A percentile compares a stretch with the other conserved stretches of the same genome.
These are phyloP conservation scores for Syncephalis fuscata DNA, from an alignment of 371 early-diverging fungal genomes.

Conservation along the genomic window DNA sequence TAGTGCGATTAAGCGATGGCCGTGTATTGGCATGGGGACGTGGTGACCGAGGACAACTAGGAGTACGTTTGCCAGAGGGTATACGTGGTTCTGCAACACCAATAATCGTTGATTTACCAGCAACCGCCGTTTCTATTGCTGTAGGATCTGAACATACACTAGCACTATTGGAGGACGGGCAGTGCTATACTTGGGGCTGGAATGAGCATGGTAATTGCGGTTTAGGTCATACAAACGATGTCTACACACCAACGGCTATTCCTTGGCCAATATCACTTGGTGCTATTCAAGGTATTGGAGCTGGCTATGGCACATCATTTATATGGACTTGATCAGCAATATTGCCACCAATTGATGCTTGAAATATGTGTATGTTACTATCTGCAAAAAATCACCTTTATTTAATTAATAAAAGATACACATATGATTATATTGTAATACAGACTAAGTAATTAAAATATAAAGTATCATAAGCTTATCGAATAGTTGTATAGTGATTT, in stretches of 20 bases:
- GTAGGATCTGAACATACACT: constrained; percentile 62
- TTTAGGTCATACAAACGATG: background rate
- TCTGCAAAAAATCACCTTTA: no score
- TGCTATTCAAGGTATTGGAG: no score
- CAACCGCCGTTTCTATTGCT: constrained; percentile 2
- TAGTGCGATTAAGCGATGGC: constrained; percentile 17
- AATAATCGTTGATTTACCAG: constrained; percentile 7
- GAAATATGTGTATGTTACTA: no score
- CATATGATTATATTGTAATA: no score
- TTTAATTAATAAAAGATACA: no score
- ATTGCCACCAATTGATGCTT: no score
- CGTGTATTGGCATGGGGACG: constrained; percentile 39
- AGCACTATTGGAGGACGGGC: constrained; percentile 19
- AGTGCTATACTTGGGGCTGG: constrained; percentile 71
- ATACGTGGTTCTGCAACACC: constrained; percentile 1
- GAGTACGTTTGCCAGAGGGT: background rate
- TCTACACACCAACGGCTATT: background rate
- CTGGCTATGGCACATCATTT: no score
- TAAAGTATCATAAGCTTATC: no score
- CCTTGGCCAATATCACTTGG: no score
- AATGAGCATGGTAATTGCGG: constrained; percentile 87
- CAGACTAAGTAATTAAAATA: no score
- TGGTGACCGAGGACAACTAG: constrained; percentile 50
- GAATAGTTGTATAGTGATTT: no score
- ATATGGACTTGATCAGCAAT: no score